Conservation (phyloP, 139 green algal species). For the Gonium pectorale region DNA sequence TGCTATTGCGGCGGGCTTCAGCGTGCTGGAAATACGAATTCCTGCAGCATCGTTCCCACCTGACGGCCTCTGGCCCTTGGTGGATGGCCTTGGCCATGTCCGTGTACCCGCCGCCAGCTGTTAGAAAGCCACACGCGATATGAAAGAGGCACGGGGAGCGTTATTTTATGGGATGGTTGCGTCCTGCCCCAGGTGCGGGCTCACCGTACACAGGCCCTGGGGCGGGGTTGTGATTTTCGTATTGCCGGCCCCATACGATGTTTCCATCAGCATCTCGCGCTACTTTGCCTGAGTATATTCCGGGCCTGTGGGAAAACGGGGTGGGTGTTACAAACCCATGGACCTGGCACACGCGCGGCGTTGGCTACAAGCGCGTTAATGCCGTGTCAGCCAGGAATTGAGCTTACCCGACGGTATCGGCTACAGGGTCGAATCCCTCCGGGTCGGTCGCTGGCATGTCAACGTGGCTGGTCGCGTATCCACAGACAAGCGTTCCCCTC, state of each 20-base stretch:
- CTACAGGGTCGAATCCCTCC: constrained; percentile 63
- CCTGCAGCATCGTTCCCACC: too few relatives aligned
- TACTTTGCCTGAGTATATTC: constrained; percentile 63
- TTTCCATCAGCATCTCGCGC: constrained; percentile 37
- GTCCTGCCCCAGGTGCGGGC: not conserved
- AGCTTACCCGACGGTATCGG: constrained; percentile 54
- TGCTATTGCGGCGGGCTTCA: too few relatives aligned
- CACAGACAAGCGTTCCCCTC: too few relatives aligned
- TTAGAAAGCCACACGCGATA: not conserved
- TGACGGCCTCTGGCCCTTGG: constrained; percentile 2
- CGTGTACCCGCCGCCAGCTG: constrained; percentile 17
- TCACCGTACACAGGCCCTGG: constrained; percentile 57
- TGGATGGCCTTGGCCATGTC: constrained; percentile 15
- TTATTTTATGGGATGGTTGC: not conserved
- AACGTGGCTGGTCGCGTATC: not conserved
- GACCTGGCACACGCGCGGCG: not conserved
- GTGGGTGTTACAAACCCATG: not conserved
- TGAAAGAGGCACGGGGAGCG: not conserved
- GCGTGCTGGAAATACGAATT: too few relatives aligned
- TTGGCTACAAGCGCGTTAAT: not conserved
- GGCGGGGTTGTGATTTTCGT: constrained; percentile 56
- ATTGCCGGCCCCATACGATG: constrained; percentile 57
- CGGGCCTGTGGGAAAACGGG: constrained; percentile 6
- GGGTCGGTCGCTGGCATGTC: constrained; percentile 4
- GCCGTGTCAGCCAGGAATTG: too few relatives aligned